Base-by-base conservation (phyloP, 495 filamentous ascomycete genomes). In the Aspergillus ellipticus region DNA sequence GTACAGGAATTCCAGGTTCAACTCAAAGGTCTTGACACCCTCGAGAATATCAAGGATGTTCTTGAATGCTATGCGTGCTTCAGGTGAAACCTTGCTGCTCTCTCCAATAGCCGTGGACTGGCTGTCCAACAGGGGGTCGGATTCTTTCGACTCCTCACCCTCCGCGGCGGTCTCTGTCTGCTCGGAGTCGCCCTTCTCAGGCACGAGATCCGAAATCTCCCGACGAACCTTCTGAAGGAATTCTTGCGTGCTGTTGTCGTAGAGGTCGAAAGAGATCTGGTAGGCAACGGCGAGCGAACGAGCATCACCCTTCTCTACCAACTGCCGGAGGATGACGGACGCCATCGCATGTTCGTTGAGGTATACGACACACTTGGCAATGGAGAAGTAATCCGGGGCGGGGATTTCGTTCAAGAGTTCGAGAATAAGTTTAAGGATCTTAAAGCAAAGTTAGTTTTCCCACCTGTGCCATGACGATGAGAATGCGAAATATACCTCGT, bases 341-440 rank as follows among this genome's bases (percentile, higher is more conserved):
- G 95, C 95, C 82, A 96, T 87, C 24, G 88, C 84, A 61, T 96
- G 88, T 60, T 96, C 88, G 59, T 96, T 88, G 21, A 99, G 81
- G 66, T 97, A 96, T 49, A 99, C 94, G 35, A 96, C 93, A 63
- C 95, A 99, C 74, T 96, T 96, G 21, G 94, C 92, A 59, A 99
- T 97, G 2, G 94, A 89, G 67, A 99, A 99, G 67, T 95, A 97
- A 66, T 99, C 95, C 0, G 95, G 95, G 26, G 84, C 85, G 2
- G 89, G 87, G 29, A 94, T 91, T 47, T 96, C 89, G 66, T 88
- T 92, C 42, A 97, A 78, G 20, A 97, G 83, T 41, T 90, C 90
- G 13, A 97, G 83, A 35, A 96, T 91, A 29, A 97, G 80, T 63
- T 87, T 85, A 33, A 97, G 71, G 31, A 97, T 96, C 75, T 92